Percentiles rank a stretch among this genome's conserved stretches.
phyloP scores from a whole-genome alignment of 306 rosid genomes.

The Corylus avellana region DNA sequence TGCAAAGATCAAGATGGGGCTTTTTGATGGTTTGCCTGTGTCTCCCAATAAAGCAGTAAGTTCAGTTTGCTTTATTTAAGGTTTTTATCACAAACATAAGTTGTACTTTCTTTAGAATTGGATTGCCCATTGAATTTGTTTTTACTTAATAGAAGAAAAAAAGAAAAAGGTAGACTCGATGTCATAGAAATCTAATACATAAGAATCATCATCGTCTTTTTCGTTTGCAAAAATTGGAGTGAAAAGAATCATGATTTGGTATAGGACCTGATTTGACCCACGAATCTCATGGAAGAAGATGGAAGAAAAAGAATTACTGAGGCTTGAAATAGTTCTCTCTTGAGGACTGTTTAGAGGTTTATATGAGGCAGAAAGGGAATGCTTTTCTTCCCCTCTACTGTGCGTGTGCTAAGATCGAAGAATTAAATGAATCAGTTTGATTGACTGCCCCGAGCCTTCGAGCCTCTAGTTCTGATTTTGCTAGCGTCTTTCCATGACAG shows the following conservation, averaged over 20 bases:
- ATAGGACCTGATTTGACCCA: too few species aligned
- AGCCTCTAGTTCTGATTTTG: slow-evolving; percentile 13
- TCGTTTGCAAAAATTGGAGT: too few species aligned
- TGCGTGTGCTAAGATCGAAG: not conserved
- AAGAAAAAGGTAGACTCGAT: too few species aligned
- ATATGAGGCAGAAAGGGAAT: not conserved
- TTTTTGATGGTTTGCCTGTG: slow-evolving; percentile 88
- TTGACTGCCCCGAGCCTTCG: not conserved
- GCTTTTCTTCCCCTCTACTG: not conserved
- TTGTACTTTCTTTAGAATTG: not conserved
- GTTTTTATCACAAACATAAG: slow-evolving; percentile 11
- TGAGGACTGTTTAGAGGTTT: too few species aligned
- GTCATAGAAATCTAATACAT: too few species aligned
- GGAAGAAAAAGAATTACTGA: too few species aligned
- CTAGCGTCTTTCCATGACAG: slow-evolving; percentile 1
- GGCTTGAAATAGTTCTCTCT: too few species aligned
- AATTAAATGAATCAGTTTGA: not conserved
- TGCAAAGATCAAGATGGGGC: slow-evolving; percentile 65
- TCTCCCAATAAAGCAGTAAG: slow-evolving; percentile 82
- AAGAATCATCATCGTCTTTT: too few species aligned
- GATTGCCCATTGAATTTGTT: not conserved
- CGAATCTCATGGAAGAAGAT: too few species aligned
- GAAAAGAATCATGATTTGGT: too few species aligned
- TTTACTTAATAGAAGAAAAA: not conserved
- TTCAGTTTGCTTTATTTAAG: slow-evolving; percentile 11